phyloP scores from a whole-genome alignment of 768 basidiomycete species.

The Rhodotorula diobovata region DNA sequence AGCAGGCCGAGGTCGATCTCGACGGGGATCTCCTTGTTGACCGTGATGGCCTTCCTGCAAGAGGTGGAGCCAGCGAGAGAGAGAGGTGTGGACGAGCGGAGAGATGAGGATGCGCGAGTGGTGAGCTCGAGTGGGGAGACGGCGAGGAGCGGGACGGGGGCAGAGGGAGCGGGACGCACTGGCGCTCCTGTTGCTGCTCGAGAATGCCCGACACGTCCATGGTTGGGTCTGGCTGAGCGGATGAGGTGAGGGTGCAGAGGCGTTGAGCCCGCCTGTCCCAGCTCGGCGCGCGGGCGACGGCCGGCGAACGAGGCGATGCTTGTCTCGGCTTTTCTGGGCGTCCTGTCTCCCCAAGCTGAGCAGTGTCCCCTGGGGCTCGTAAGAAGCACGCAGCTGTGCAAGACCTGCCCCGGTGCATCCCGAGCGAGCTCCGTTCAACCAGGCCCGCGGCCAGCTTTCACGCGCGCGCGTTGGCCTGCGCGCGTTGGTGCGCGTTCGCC shows the following conservation, averaged over 20 bases:
- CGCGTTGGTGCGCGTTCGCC: background rate
- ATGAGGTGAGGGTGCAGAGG: background rate
- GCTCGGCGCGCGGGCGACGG: background rate
- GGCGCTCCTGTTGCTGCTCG: slow-evolving; percentile 12
- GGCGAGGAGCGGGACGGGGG: background rate
- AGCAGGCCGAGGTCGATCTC: slow-evolving; percentile 71
- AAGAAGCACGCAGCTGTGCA: too few relatives aligned
- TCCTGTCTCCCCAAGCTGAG: too few relatives aligned
- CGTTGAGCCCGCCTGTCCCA: too few relatives aligned
- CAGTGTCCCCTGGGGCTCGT: too few relatives aligned
- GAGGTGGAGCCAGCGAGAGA: background rate
- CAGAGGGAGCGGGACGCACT: slow-evolving; percentile 1
- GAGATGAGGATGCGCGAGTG: background rate
- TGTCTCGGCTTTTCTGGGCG: too few relatives aligned
- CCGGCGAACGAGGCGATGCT: too few relatives aligned
- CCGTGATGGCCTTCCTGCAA: slow-evolving; percentile 61
- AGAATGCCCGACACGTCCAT: slow-evolving; percentile 34
- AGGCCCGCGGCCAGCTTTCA: too few relatives aligned
- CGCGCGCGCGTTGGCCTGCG: background rate
- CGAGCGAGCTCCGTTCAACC: too few relatives aligned
- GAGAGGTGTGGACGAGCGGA: background rate
- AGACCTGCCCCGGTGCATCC: too few relatives aligned
- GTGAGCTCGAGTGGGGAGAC: too few relatives aligned
- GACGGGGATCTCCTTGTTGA: slow-evolving; percentile 69
- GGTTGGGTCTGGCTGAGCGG: too few relatives aligned